Conservation (phyloP, 2,329 filamentous ascomycete genomes). For the Epichloe festucae region DNA sequence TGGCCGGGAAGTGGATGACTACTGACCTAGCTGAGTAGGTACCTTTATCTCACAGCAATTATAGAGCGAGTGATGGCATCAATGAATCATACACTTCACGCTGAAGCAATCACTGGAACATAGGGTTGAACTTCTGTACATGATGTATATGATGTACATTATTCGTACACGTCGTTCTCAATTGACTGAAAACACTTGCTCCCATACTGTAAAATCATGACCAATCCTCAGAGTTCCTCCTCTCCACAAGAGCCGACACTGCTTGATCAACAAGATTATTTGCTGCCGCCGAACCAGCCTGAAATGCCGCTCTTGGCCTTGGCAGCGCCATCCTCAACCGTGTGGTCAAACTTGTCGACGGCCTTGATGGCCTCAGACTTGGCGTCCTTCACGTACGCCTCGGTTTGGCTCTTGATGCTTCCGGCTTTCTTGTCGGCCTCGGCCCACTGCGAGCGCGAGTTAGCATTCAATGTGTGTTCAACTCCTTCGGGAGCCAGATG, state of each 20-base stretch:
- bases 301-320: constrained; percentile 77
- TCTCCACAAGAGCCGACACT: neutral
- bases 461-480: neutral
- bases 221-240: neutral
- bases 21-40: neutral
- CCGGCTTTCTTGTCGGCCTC: constrained; percentile 51
- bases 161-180: neutral
- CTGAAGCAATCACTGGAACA: neutral
- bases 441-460: constrained; percentile 18
- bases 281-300: constrained; percentile 71
- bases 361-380: constrained; percentile 55
- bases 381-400: constrained; percentile 48
- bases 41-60: neutral
- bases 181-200: neutral
- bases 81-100: neutral
- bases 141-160: neutral
- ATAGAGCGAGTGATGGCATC: neutral
- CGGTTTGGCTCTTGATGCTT: constrained; percentile 47
- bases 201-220: neutral
- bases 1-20: too few species aligned
- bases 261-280: constrained; percentile 12
- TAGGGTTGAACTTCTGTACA: neutral
- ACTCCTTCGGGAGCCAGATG: too few species aligned
- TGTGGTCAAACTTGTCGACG: constrained; percentile 72
- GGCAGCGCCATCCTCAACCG: constrained; percentile 61